phyloP scores from a whole-genome alignment of 345 rosid genomes.

The Clausena lansium region DNA sequence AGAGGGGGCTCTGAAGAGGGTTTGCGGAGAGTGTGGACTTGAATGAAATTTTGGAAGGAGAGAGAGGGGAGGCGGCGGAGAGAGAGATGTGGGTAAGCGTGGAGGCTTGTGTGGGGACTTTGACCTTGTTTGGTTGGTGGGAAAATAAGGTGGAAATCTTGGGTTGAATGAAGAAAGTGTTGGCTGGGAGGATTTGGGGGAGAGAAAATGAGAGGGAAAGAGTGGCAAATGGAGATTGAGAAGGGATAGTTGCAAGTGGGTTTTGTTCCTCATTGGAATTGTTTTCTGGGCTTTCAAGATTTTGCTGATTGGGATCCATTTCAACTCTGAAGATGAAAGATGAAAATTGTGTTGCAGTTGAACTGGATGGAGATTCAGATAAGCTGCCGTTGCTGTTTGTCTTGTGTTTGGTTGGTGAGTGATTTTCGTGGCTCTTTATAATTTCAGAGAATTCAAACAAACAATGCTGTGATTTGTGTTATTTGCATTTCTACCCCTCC shows the following conservation, averaged over 20 bases:
- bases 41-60: slow-evolving; percentile 57
- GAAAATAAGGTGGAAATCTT: slow-evolving; percentile 40
- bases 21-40: slow-evolving; percentile 76
- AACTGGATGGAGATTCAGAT: neutral
- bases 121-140: slow-evolving; percentile 56
- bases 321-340: neutral
- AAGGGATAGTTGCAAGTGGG: slow-evolving; percentile 31
- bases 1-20: slow-evolving; percentile 81
- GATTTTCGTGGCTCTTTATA: neutral
- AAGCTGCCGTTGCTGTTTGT: neutral
- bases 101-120: slow-evolving; percentile 70
- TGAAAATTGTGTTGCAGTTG: neutral
- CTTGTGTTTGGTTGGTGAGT: neutral
- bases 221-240: slow-evolving; percentile 56
- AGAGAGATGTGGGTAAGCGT: slow-evolving; percentile 56
- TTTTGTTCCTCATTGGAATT: slow-evolving; percentile 30
- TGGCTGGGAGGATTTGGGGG: slow-evolving; percentile 41
- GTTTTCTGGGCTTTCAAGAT: slow-evolving; percentile 32
- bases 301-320: slow-evolving; percentile 49
- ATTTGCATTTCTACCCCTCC: neutral
- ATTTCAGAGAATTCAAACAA: neutral
- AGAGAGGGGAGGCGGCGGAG: slow-evolving; percentile 31
- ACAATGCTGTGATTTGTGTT: neutral
- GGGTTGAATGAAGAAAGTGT: slow-evolving; percentile 48
- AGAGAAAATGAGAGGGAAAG: slow-evolving; percentile 58